Percentiles rank a stretch among this genome's conserved stretches.
These are phyloP conservation scores for Blastobotrys apis DNA, from an alignment of 1,139 yeast genomes.

Conservation along the genomic window DNA sequence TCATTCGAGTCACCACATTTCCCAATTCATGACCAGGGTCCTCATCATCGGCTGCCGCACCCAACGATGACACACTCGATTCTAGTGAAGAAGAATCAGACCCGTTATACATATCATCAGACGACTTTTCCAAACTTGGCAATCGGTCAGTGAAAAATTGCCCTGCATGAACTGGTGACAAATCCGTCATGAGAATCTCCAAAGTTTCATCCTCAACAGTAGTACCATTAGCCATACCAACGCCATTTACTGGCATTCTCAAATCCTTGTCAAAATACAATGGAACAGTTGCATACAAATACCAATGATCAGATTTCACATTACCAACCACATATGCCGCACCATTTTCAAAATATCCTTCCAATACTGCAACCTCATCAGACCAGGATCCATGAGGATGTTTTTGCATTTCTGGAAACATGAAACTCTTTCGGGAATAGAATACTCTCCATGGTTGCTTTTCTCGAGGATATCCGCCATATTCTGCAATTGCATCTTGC, in stretches of 20 bases:
- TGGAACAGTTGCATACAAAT: constrained; percentile 64
- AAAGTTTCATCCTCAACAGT: constrained; percentile 62
- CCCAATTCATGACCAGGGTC: constrained; percentile 83
- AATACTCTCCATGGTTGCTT: constrained; percentile 60
- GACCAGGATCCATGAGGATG: constrained; percentile 84
- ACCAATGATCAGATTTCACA: constrained; percentile 83
- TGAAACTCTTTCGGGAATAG: constrained; percentile 85
- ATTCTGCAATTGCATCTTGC: constrained; percentile 48
- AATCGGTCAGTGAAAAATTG: constrained; percentile 58
- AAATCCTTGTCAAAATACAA: constrained; percentile 18
- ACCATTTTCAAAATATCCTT: constrained; percentile 47
- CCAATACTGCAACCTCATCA: constrained; percentile 67
- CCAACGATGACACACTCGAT: constrained; percentile 33
- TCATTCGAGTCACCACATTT: constrained; percentile 54
- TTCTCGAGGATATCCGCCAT: constrained; percentile 39
- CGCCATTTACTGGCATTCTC: constrained; percentile 15
- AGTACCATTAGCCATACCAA: constrained; percentile 14
- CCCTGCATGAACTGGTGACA: constrained; percentile 54
- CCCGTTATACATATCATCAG: constrained; percentile 13
- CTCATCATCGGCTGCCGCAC: constrained; percentile 46
- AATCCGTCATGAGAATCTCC: constrained; percentile 88
- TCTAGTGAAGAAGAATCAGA: constrained; percentile 17
- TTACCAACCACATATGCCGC: constrained; percentile 78
- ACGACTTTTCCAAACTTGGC: constrained; percentile 36
- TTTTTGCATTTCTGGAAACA: constrained; percentile 85